Conservation (phyloP, 2,329 filamentous ascomycete species). For the Fusarium robinianum region DNA sequence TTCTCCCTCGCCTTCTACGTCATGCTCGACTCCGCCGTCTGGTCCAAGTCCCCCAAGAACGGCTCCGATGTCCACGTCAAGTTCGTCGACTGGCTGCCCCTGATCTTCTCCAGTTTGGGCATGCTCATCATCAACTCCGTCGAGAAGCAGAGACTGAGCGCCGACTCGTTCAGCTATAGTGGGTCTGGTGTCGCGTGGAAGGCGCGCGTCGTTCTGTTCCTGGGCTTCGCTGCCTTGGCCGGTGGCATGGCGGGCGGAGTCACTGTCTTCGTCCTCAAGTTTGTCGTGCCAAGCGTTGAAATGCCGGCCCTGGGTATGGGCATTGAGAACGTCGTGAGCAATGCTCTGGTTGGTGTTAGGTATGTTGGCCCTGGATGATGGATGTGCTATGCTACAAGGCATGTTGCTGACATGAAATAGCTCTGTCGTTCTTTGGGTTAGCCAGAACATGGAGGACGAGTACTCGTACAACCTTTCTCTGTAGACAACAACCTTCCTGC, state of each 20-base stretch:
- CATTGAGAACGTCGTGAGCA: conserved; percentile 68
- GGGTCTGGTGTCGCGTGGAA: conserved; percentile 70
- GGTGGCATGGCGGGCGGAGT: conserved; percentile 72
- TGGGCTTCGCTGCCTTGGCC: conserved; percentile 67
- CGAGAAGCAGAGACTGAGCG: conserved; percentile 67
- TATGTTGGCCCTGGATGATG: conserved; percentile 38
- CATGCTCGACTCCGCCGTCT: conserved; percentile 69
- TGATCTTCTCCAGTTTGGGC: conserved; percentile 68
- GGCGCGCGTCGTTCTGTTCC: conserved; percentile 68
- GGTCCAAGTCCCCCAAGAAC: conserved; percentile 65
- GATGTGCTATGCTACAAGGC: neutral
- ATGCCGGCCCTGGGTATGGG: conserved; percentile 69
- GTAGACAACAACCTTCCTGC: conserved; percentile 38
- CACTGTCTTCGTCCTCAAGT: conserved; percentile 70
- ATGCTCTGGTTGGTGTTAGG: conserved; percentile 65
- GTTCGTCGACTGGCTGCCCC: conserved; percentile 71
- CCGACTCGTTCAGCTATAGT: conserved; percentile 66
- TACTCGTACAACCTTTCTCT: conserved; percentile 70
- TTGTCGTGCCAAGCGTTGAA: conserved; percentile 58
- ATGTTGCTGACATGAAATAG: conserved; percentile 43
- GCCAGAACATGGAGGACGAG: conserved; percentile 75
- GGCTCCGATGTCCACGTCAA: conserved; percentile 63
- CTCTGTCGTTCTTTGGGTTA: conserved; percentile 68
- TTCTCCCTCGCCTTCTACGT: conserved; percentile 72
- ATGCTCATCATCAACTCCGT: conserved; percentile 75